Evolutionary conservation across 1,284 basidiomycete genomes (phyloP), one percentile per base, ranked within the genome.

Genomic region (Pseudomicrostroma phylloplanum): DNA sequence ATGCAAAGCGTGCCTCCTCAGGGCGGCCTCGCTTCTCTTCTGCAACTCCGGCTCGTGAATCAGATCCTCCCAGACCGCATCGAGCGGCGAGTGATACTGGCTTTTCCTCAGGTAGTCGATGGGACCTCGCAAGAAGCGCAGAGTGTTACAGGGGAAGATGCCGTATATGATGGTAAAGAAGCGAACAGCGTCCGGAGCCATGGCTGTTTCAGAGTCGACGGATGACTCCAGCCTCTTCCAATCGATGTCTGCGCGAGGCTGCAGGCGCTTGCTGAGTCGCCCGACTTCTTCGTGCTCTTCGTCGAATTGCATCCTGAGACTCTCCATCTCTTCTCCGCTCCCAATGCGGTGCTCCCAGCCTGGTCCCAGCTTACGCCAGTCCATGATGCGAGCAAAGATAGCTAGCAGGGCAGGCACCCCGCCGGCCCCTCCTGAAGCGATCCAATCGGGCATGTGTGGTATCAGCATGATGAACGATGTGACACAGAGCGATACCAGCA

Each of bases 101-200:
- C 79, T 82, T 40, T 83, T 82, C 12, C 79, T 79, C 23, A 93
- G 80, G 72, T 89, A 90, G 54, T 80, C 79, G 23, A 83, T 82
- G 2, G 91, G 89, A 40, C 82, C 80, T 57, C 86, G 85, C 64
- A 92, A 78, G 78, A 92, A 92, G 63, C 83, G 83, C 62, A 92
- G 81, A 55, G 87, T 81, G 81, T 91, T 91, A 82, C 87, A 88
- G 1, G 91, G 91, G 79, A 89, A 93, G 59, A 93, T 84, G 71
- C 90, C 92, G 80, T 92, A 93, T 67, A 93, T 81, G 60, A 86
- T 83, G 7, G 88, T 88, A 81, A 91, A 92, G 43, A 81, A 72
- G 25, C 66, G 61, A 17, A 67, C 59, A 1, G 78, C 72, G 48
- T 79, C 69, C 21, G 79, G 77, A 7, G 65, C 62, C 23, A 57